A percentile compares a stretch with the other conserved stretches of the same genome.
Conservation (phyloP, 768 basidiomycete genomes). For the Inosperma sp. region DNA sequence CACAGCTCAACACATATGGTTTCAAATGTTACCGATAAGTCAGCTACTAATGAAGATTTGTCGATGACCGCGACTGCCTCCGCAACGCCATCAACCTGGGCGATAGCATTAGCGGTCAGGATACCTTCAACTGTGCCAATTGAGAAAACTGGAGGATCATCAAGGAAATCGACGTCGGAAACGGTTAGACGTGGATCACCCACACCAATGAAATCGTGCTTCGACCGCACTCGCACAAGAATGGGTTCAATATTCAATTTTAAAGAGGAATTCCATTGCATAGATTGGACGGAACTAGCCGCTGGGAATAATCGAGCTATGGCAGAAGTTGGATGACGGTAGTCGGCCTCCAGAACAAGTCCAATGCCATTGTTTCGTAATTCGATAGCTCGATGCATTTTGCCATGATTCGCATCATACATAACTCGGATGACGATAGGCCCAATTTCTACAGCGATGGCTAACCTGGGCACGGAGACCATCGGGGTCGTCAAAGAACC, state of each 20-base stretch:
- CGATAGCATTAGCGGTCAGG: conserved; percentile 43
- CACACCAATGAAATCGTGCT: conserved; percentile 20
- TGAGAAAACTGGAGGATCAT: conserved; percentile 51
- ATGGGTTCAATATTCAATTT: conserved; percentile 46
- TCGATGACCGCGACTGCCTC: conserved; percentile 33
- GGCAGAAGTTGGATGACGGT: conserved; percentile 25
- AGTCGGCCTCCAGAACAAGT: conserved; percentile 40
- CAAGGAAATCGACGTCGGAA: conserved; percentile 36
- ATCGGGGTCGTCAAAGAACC: conserved; percentile 16
- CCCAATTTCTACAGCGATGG: conserved; percentile 46
- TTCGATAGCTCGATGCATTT: conserved; percentile 49
- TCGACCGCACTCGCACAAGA: conserved; percentile 49
- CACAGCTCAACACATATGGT: conserved; percentile 30
- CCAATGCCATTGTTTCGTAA: conserved; percentile 52
- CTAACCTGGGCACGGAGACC: conserved; percentile 46
- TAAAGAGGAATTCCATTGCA: conserved; percentile 43
- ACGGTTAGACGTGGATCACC: conserved; percentile 24
- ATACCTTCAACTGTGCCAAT: conserved; percentile 51
- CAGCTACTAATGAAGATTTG: conserved; percentile 18
- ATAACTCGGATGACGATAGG: conserved; percentile 48
- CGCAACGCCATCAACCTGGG: conserved; percentile 46
- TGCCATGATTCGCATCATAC: conserved; percentile 38
- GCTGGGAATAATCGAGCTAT: conserved; percentile 24
- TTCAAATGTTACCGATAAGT: conserved; percentile 21
- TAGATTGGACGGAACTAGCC: conserved; percentile 36